These are phyloP conservation scores for Albifimbria verrucaria DNA, from an alignment of 2,329 filamentous ascomycete genomes.

Conservation along the genomic window DNA sequence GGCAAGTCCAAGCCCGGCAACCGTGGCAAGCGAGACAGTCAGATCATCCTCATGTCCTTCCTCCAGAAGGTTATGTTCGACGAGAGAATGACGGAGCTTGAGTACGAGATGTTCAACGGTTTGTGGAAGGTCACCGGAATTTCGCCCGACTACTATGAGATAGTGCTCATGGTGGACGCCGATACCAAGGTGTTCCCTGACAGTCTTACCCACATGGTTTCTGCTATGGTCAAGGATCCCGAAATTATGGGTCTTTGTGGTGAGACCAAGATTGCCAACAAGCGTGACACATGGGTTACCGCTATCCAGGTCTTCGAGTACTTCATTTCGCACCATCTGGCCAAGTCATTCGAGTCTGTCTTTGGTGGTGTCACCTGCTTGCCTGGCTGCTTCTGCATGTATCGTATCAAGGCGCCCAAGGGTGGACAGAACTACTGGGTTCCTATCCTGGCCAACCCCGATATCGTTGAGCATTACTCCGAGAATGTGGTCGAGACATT, in stretches of 20 bases:
- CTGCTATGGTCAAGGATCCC: slow-evolving; percentile 97
- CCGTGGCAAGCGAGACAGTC: slow-evolving; percentile 96
- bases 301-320: slow-evolving; percentile 99
- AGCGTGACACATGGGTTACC: slow-evolving; percentile 88
- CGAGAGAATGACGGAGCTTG: slow-evolving; percentile 98
- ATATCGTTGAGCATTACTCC: slow-evolving; percentile 98
- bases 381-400: slow-evolving; percentile 99
- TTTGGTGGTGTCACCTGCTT: slow-evolving; percentile 99
- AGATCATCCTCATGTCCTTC: slow-evolving; percentile 99
- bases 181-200: slow-evolving; percentile 99
- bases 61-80: slow-evolving; percentile 99
- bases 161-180: slow-evolving; percentile 97
- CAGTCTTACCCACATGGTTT: slow-evolving; percentile 97
- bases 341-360: slow-evolving; percentile 96
- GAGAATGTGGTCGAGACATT: slow-evolving; percentile 98
- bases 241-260: slow-evolving; percentile 99
- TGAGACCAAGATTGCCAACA: slow-evolving; percentile 99
- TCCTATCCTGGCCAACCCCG: slow-evolving; percentile 94
- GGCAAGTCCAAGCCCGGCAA: slow-evolving; percentile 86
- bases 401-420: slow-evolving; percentile 98
- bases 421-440: slow-evolving; percentile 99
- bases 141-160: slow-evolving; percentile 95
- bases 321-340: slow-evolving; percentile 96
- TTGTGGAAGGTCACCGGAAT: slow-evolving; percentile 99
- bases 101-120: slow-evolving; percentile 99